Base-by-base conservation (phyloP, 805 yeast genomes). In the Komagataella ulmi region DNA sequence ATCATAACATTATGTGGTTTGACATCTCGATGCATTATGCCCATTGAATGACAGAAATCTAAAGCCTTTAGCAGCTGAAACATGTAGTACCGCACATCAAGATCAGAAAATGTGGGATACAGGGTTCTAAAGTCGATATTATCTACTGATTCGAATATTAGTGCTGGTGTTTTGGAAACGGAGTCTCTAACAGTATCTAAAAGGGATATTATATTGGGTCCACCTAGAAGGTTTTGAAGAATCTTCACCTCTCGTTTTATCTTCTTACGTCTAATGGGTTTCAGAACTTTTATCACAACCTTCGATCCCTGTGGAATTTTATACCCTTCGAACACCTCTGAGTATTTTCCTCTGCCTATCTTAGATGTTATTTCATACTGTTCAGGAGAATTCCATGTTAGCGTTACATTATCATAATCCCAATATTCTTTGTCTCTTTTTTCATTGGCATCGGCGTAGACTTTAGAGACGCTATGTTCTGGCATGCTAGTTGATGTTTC, bases 1-100 rank as follows among this genome's bases (percentile, higher is more conserved):
- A 88, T 88, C 96, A 88, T 88, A 47, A 88, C 88, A 62, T 88
- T 88, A 65, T 88, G 96, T 8, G 96, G 96, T 64, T 88, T 88
- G 50, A 88, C 96, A 67, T 88, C 97, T 64, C 97, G 74, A 67
- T 88, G 97, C 84, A 88, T 88, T 57, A 90, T 88, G 44, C 97
- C 97, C 83, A 85, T 85, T 5, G 95, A 85, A 69, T 90, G 97
- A 51, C 88, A 83, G 66, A 77, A 89, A 69, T 90, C 95, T 56
- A 90, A 74, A 0, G 97, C 97, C 53, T 73, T 76, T 59, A 90
- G 74, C 57, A 90, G 72, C 68, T 89, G 93, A 57, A 74, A 81
- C 79, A 90, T 87, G 68, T 90, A 90, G 68, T 67, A 88, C 57
- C 88, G 79, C 57, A 89, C 83, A 63, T 90, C 97, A 50, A 69